These are phyloP conservation scores for Darksidea phi DNA, from an alignment of 495 filamentous ascomycete species.

Conservation along the genomic window DNA sequence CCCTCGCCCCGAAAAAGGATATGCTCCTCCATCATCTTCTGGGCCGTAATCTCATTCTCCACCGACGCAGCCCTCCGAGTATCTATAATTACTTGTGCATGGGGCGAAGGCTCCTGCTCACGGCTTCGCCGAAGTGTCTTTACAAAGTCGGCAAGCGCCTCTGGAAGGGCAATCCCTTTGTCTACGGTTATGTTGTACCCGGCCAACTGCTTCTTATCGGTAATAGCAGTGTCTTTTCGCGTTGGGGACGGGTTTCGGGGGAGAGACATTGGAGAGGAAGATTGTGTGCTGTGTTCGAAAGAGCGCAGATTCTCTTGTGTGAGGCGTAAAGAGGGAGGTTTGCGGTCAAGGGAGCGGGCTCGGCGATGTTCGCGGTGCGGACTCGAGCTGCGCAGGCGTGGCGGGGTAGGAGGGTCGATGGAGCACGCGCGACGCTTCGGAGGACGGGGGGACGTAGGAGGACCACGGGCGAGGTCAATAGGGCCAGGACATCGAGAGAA, in stretches of 20 bases:
- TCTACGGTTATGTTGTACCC: conserved; percentile 16
- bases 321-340: conserved; percentile 16
- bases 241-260: conserved; percentile 12
- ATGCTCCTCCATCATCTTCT: conserved; percentile 19
- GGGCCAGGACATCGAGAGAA: not conserved
- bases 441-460: conserved; percentile 6
- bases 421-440: conserved; percentile 3
- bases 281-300: conserved; percentile 13
- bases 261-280: conserved; percentile 12
- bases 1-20: conserved; percentile 22
- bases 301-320: conserved; percentile 16
- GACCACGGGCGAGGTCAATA: not conserved
- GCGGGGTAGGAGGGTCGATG: conserved; percentile 3
- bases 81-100: conserved; percentile 20
- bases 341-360: conserved; percentile 12
- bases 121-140: conserved; percentile 13
- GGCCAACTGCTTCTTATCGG: conserved; percentile 14
- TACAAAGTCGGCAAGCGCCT: conserved; percentile 7
- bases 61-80: conserved; percentile 13
- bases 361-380: conserved; percentile 7
- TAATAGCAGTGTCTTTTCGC: conserved; percentile 8
- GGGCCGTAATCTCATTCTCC: conserved; percentile 12
- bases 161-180: conserved; percentile 10
- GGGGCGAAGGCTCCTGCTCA: conserved; percentile 21
- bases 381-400: conserved; percentile 12